A percentile compares a stretch with the other conserved stretches of the same genome.
Evolutionary conservation across 148 eudicot genomes (phyloP).

Genomic region (Vaccinium vitisidaea): DNA sequence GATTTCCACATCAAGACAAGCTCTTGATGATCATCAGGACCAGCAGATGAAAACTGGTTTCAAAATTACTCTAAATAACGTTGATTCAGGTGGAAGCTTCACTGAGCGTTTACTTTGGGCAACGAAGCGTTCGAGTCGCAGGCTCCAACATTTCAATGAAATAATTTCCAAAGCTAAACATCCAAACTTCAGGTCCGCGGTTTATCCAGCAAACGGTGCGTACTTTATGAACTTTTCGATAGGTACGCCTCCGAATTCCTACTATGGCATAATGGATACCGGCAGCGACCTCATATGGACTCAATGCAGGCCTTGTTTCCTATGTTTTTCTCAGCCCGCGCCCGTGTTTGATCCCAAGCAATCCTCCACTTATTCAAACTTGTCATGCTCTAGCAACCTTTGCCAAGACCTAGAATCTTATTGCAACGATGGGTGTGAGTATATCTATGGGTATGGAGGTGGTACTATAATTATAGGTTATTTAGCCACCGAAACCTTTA

Average conservation of each 20-base stretch:
- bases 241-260: background rate
- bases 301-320: background rate
- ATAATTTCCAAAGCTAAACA: background rate
- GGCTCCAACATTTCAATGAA: background rate
- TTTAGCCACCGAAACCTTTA: background rate
- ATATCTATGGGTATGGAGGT: background rate
- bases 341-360: background rate
- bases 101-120: background rate
- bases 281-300: background rate
- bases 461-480: background rate
- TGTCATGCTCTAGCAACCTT: background rate
- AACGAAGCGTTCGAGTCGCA: background rate
- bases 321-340: background rate
- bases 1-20: too few relatives aligned
- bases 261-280: background rate
- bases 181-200: background rate
- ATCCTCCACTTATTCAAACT: background rate
- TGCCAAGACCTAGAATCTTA: background rate
- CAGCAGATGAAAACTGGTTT: too few relatives aligned
- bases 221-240: background rate
- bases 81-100: background rate
- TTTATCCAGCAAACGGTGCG: background rate
- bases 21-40: too few relatives aligned
- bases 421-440: background rate
- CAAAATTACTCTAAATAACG: too few relatives aligned